Conservation (phyloP, 2,329 filamentous ascomycete species). For the Talaromyces sp. region DNA sequence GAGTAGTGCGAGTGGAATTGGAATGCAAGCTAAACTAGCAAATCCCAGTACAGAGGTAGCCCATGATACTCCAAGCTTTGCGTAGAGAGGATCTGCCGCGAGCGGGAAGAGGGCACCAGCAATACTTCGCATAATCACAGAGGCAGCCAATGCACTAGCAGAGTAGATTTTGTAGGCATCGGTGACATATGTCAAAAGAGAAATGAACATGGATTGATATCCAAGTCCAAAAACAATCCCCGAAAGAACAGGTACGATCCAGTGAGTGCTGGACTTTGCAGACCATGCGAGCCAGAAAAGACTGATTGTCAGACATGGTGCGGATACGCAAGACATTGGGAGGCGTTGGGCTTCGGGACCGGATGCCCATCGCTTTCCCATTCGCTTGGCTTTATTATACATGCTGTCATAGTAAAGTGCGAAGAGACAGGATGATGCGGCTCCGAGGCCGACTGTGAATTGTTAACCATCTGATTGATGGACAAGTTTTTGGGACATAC, state of each 20-base stretch:
- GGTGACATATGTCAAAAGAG: constrained; percentile 65
- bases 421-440: constrained; percentile 59
- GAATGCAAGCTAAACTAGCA: constrained; percentile 39
- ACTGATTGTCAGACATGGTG: constrained; percentile 60
- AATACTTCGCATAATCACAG: constrained; percentile 53
- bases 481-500: constrained; percentile 7
- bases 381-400: constrained; percentile 56
- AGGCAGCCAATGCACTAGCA: constrained; percentile 58
- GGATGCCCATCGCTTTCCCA: constrained; percentile 59
- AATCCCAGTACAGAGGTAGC: constrained; percentile 47
- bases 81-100: constrained; percentile 43
- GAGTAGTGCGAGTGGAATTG: constrained; percentile 45
- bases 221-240: constrained; percentile 65
- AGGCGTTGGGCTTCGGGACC: constrained; percentile 65
- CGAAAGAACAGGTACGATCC: constrained; percentile 61
- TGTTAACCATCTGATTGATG: not conserved
- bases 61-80: constrained; percentile 43
- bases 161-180: constrained; percentile 70
- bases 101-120: constrained; percentile 62
- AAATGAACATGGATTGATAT: constrained; percentile 66
- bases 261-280: constrained; percentile 52
- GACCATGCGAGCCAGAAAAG: constrained; percentile 64
- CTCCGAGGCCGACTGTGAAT: constrained; percentile 61
- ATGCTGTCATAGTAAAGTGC: constrained; percentile 68
- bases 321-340: constrained; percentile 71